phyloP scores from a whole-genome alignment of 192 early-diverging fungal species.

The Helicostylum pulchrum region DNA sequence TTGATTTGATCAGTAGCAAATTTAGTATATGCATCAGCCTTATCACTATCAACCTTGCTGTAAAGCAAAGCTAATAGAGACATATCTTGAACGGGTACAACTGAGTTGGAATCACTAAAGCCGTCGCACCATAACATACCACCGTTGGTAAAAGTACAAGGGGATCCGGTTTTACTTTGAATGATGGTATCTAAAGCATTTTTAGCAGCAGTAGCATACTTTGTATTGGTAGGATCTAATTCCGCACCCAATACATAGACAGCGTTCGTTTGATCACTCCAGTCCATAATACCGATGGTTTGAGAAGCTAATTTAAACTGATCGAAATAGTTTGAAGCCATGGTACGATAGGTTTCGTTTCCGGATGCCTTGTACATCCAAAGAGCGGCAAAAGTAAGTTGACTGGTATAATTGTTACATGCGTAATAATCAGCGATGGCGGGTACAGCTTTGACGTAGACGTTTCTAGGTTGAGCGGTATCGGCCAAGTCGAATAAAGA shows the following conservation, averaged over 20 bases:
- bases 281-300: slow-evolving; percentile 41
- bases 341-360: slow-evolving; percentile 39
- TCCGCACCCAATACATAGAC: slow-evolving; percentile 50
- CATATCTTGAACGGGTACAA: slow-evolving; percentile 33
- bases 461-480: slow-evolving; percentile 40
- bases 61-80: slow-evolving; percentile 41
- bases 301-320: slow-evolving; percentile 30
- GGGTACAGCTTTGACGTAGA: slow-evolving; percentile 42
- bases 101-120: slow-evolving; percentile 28
- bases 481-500: slow-evolving; percentile 49
- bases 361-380: slow-evolving; percentile 56
- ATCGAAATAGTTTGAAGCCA: slow-evolving; percentile 46
- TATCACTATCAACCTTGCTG: slow-evolving; percentile 16
- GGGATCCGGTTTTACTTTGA: slow-evolving; percentile 4
- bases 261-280: slow-evolving; percentile 48
- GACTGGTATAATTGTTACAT: slow-evolving; percentile 40
- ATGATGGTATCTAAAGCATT: slow-evolving; percentile 39
- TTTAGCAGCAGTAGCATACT: slow-evolving; percentile 38
- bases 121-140: slow-evolving; percentile 42
- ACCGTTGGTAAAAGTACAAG: slow-evolving; percentile 44
- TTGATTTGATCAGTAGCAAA: slow-evolving; percentile 46
- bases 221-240: slow-evolving; percentile 28
- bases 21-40: slow-evolving; percentile 11
- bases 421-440: slow-evolving; percentile 38
- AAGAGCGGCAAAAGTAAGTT: slow-evolving; percentile 52